phyloP scores from a whole-genome alignment of 2,329 filamentous ascomycete species.

The Sporothrix brasiliensis region DNA sequence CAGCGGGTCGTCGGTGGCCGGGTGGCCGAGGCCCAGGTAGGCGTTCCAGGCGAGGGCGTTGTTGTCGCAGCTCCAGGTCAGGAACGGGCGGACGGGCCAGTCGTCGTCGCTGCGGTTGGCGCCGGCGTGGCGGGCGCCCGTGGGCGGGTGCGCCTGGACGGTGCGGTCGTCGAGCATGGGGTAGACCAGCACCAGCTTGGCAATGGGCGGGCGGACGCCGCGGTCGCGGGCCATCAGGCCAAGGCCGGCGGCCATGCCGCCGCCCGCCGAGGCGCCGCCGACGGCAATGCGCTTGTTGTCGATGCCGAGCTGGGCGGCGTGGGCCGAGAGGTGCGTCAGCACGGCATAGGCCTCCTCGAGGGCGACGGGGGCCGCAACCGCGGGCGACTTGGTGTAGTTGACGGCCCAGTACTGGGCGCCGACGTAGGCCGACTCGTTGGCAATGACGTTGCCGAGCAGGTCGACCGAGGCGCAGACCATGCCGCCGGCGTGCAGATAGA shows the following conservation, averaged over 20 bases:
- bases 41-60: slow-evolving; percentile 39
- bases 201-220: slow-evolving; percentile 40
- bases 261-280: slow-evolving; percentile 40
- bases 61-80: slow-evolving; percentile 38
- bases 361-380: slow-evolving; percentile 50
- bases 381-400: slow-evolving; percentile 55
- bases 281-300: slow-evolving; percentile 39
- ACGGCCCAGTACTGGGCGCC: slow-evolving; percentile 43
- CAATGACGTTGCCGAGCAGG: slow-evolving; percentile 33
- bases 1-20: slow-evolving; percentile 19
- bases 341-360: slow-evolving; percentile 47
- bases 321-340: slow-evolving; percentile 43
- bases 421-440: slow-evolving; percentile 32
- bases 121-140: slow-evolving; percentile 37
- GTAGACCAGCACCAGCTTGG: slow-evolving; percentile 44
- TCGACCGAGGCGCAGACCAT: slow-evolving; percentile 37
- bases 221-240: slow-evolving; percentile 49
- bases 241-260: slow-evolving; percentile 37
- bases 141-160: slow-evolving; percentile 24
- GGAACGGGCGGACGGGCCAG: slow-evolving; percentile 29
- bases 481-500: slow-evolving; percentile 41
- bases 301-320: slow-evolving; percentile 36
- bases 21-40: slow-evolving; percentile 37
- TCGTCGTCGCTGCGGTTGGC: slow-evolving; percentile 31
- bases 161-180: slow-evolving; percentile 47